Base-by-base conservation (phyloP, 129 eudicot species). In the Flaveria brownii region DNA sequence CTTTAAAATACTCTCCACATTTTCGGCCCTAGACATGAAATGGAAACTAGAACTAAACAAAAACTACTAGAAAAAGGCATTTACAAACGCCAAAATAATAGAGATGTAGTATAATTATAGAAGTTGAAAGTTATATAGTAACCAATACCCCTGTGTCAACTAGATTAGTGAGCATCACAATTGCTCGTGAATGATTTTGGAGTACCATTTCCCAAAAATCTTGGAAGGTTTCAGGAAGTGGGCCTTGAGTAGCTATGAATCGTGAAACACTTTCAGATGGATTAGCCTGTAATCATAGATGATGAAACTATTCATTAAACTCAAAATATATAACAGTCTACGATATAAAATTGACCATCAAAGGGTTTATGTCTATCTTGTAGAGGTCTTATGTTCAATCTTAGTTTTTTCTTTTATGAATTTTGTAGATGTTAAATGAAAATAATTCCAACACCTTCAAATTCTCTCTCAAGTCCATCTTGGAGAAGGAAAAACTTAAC, bases 171-270 rank as follows among this genome's bases (percentile, higher is more conserved):
- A 95, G 97, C 99, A 95, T 95, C 28, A 95, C 81, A 79, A 95
- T 78, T 71, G 84, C 91, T 7, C 92, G 96, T 74, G 96, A 95
- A 55, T 84, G 93, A 87, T 83, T 68, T 83, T 95, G 94, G 74
- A 95, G 82, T 43, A 95, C 86, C 99, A 95, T 95, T 69, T 95
- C 99, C 99, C 99, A 91, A 76, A 95, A 91, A 84, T 95, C 99
- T 82, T 95, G 91, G 83, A 65, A 87, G 43, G 97, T 95, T 72
- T 87, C 90, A 20, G 96, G 88, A 30, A 91, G 85, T 16, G 99
- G 99, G 63, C 99, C 99, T 87, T 95, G 97, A 64, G 97, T 95
- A 39, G 99, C 97, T 82, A 95, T 95, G 86, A 95, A 95, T 75
- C 81, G 90, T 81, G 99, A 80, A 72, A 92, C 84, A 78, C 71